A percentile compares a stretch with the other conserved stretches of the same genome.
Evolutionary conservation across 148 eudicot genomes (phyloP).

Genomic region (Amaranthus hypochondriacus): DNA sequence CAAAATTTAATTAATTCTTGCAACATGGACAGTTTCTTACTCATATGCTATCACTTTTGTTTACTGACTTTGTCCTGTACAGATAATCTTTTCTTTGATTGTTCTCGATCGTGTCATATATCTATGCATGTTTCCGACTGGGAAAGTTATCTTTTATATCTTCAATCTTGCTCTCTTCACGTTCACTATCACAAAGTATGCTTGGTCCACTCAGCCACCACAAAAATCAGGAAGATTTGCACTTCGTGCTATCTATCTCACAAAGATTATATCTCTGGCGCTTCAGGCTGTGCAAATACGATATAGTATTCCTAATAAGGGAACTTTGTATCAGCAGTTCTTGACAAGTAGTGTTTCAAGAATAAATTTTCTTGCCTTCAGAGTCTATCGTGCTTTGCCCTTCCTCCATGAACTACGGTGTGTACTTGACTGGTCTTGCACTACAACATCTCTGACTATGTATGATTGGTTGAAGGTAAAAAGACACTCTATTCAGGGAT

Average conservation of each 20-base stretch:
- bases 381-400: conserved; percentile 92
- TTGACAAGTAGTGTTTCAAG: conserved; percentile 83
- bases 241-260: conserved; percentile 82
- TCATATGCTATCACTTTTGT: too few relatives aligned
- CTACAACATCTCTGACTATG: conserved; percentile 95
- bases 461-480: conserved; percentile 64
- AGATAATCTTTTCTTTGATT: conserved; percentile 94
- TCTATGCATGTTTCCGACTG: conserved; percentile 89
- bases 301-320: conserved; percentile 90
- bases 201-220: conserved; percentile 80
- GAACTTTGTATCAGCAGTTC: conserved; percentile 92
- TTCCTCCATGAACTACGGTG: conserved; percentile 94
- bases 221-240: conserved; percentile 71
- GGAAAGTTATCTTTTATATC: conserved; percentile 81
- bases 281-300: conserved; percentile 95
- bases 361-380: conserved; percentile 75
- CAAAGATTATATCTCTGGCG: conserved; percentile 84
- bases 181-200: conserved; percentile 77
- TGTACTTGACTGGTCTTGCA: conserved; percentile 99
- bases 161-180: conserved; percentile 86
- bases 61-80: conserved; percentile 30
- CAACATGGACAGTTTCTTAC: too few relatives aligned
- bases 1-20: too few relatives aligned
- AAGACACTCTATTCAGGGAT: too few relatives aligned
- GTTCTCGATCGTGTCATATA: conserved; percentile 94